Conservation (phyloP, 345 rosid genomes). For the Cardamine chenopodiifolia region DNA sequence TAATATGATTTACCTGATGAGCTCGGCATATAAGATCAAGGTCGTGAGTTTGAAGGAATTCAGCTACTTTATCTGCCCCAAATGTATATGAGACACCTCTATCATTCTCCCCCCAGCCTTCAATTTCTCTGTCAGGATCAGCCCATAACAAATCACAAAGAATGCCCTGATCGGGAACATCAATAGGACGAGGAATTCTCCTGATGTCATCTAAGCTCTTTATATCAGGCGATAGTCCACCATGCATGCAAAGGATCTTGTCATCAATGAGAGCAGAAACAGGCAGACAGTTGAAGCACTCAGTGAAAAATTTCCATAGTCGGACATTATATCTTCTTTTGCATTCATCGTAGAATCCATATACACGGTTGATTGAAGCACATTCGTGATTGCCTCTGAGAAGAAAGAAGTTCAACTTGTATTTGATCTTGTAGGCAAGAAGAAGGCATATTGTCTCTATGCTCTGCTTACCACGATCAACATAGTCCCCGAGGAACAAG, state of each 20-base stretch:
- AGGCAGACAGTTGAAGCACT: slow-evolving; percentile 68
- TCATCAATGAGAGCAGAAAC: slow-evolving; percentile 76
- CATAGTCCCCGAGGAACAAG: slow-evolving; percentile 84
- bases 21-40: slow-evolving; percentile 85
- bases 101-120: slow-evolving; percentile 87
- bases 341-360: slow-evolving; percentile 76
- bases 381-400: slow-evolving; percentile 77
- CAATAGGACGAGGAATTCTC: slow-evolving; percentile 66
- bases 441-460: slow-evolving; percentile 76
- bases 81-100: slow-evolving; percentile 82
- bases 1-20: slow-evolving; percentile 59
- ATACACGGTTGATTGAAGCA: slow-evolving; percentile 75
- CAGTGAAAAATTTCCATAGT: slow-evolving; percentile 70
- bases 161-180: slow-evolving; percentile 79
- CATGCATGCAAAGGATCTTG: slow-evolving; percentile 91
- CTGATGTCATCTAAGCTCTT: slow-evolving; percentile 66
- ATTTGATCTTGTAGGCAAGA: slow-evolving; percentile 68
- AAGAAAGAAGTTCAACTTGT: slow-evolving; percentile 66
- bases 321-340: slow-evolving; percentile 78
- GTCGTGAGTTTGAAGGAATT: slow-evolving; percentile 72
- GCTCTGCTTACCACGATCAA: slow-evolving; percentile 87
- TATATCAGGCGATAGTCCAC: slow-evolving; percentile 85
- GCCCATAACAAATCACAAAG: slow-evolving; percentile 93
- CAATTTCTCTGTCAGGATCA: slow-evolving; percentile 71
- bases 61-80: slow-evolving; percentile 66